These are phyloP conservation scores for Penicillium sp. DNA, from an alignment of 2,329 filamentous ascomycete species.

Conservation along the genomic window DNA sequence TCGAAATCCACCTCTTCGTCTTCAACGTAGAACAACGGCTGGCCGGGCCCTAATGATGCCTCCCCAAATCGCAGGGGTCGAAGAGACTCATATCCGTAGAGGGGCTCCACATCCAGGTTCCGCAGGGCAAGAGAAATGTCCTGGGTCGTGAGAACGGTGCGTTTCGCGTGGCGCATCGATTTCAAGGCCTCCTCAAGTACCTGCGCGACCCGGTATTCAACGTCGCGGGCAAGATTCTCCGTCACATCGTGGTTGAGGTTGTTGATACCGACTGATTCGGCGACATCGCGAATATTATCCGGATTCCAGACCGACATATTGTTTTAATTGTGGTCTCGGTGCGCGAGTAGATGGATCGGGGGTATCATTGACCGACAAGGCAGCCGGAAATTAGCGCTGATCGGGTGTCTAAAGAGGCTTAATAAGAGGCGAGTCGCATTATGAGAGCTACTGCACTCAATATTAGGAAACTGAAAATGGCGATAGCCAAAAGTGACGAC, in stretches of 20 bases:
- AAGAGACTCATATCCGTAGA: slow-evolving; percentile 95
- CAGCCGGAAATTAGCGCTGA: neutral
- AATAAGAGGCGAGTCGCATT: slow-evolving; percentile 18
- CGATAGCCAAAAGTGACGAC: neutral
- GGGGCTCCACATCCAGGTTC: slow-evolving; percentile 87
- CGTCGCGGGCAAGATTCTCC: slow-evolving; percentile 85
- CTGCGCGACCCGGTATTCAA: slow-evolving; percentile 92
- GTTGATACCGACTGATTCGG: slow-evolving; percentile 89
- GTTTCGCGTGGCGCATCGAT: slow-evolving; percentile 89
- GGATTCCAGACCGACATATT: slow-evolving; percentile 83
- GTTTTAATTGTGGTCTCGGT: neutral
- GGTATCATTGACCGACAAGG: neutral
- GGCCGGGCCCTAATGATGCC: slow-evolving; percentile 87
- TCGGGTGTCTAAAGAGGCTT: neutral
- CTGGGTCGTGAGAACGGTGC: slow-evolving; percentile 84
- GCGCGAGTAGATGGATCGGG: neutral
- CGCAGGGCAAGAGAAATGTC: slow-evolving; percentile 86
- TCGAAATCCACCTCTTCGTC: slow-evolving; percentile 99
- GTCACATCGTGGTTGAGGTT: slow-evolving; percentile 82
- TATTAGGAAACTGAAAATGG: slow-evolving; percentile 1
- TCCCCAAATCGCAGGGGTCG: slow-evolving; percentile 89
- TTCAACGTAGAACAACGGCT: slow-evolving; percentile 95
- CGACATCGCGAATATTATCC: slow-evolving; percentile 93
- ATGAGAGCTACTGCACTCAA: slow-evolving; percentile 10
- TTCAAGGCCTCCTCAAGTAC: slow-evolving; percentile 92